Conservation (phyloP, 2,329 filamentous ascomycete genomes). For the Colletotrichum trifolii region DNA sequence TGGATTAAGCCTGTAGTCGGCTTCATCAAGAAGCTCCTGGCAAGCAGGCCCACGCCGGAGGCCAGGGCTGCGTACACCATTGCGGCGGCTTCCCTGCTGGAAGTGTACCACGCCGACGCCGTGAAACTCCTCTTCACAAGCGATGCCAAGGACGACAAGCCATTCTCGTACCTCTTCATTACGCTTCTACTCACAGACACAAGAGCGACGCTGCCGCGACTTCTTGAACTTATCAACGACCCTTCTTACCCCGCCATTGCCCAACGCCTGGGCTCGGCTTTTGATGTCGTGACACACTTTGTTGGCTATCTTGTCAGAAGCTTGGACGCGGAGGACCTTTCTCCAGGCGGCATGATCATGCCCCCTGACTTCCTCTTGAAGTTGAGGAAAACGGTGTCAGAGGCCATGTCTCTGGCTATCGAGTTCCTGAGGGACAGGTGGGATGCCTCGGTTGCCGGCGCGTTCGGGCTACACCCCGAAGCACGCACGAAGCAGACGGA, state of each 20-base stretch:
- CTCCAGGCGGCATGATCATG: conserved; percentile 55
- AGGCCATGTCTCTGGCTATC: conserved; percentile 71
- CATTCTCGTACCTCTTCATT: conserved; percentile 71
- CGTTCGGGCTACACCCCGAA: conserved; percentile 69
- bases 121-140: conserved; percentile 65
- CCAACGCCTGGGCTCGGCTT: conserved; percentile 67
- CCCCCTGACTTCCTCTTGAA: conserved; percentile 70
- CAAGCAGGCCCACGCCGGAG: conserved; percentile 63
- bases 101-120: conserved; percentile 60
- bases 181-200: conserved; percentile 75
- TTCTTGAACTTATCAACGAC: conserved; percentile 68
- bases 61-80: conserved; percentile 70
- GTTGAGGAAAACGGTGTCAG: conserved; percentile 68
- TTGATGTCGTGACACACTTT: conserved; percentile 71
- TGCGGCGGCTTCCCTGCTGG: conserved; percentile 67
- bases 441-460: conserved; percentile 73
- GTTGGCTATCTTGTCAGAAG: conserved; percentile 67
- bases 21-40: conserved; percentile 65
- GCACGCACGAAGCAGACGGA: conserved; percentile 59
- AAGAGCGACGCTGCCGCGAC: conserved; percentile 68
- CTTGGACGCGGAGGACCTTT: conserved; percentile 57
- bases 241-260: conserved; percentile 63
- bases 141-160: conserved; percentile 55
- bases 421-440: conserved; percentile 78
- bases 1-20: conserved; percentile 63